Evolutionary conservation across 257 asterid species (phyloP).

Genomic region (Solanum acaule): DNA sequence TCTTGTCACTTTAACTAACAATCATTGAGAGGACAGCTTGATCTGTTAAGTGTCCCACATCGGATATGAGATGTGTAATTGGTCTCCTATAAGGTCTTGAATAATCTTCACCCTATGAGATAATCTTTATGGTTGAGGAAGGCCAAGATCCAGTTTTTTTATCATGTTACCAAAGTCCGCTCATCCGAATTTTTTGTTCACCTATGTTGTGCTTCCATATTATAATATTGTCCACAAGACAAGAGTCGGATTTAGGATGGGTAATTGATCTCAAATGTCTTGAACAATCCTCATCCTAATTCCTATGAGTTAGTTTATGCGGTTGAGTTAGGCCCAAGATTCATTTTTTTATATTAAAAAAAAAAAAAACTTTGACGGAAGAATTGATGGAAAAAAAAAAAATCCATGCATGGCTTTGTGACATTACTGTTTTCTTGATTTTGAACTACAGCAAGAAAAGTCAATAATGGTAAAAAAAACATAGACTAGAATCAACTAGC

Average conservation of each 20-base stretch:
- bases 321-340: not conserved
- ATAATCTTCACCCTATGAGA: not conserved
- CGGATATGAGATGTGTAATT: not conserved
- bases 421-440: not conserved
- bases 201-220: not conserved
- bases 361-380: too few relatives aligned
- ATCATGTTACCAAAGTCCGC: not conserved
- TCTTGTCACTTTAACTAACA: not conserved
- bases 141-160: too few relatives aligned
- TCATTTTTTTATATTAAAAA: too few relatives aligned
- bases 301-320: not conserved
- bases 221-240: too few relatives aligned
- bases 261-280: not conserved
- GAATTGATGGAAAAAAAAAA: too few relatives aligned
- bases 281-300: not conserved
- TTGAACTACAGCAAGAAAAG: not conserved
- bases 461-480: not conserved
- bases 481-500: not conserved
- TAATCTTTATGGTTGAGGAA: not conserved
- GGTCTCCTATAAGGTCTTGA: not conserved
- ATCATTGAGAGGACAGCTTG: not conserved
- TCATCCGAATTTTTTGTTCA: not conserved
- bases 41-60: not conserved
- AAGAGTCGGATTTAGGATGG: not conserved
- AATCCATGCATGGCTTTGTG: not conserved